These are phyloP conservation scores for Talaromyces ruber DNA, from an alignment of 495 filamentous ascomycete species.

Conservation along the genomic window DNA sequence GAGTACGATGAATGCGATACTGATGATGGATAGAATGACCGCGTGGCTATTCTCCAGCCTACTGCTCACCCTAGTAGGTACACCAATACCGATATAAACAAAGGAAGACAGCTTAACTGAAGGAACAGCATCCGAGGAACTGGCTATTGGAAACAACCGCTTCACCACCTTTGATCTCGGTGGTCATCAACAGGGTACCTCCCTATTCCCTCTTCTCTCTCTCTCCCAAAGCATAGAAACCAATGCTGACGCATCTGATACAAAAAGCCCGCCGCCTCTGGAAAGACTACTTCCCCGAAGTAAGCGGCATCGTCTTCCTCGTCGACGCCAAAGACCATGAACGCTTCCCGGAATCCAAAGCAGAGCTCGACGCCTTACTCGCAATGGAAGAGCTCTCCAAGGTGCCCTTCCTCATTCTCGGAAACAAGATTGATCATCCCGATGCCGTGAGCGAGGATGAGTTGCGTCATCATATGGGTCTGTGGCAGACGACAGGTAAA, in stretches of 20 bases:
- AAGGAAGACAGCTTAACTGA: background rate
- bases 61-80: constrained; percentile 80
- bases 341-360: constrained; percentile 88
- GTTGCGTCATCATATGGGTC: constrained; percentile 75
- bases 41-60: constrained; percentile 86
- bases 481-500: constrained; percentile 97
- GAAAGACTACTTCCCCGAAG: constrained; percentile 99
- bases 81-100: background rate
- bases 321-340: constrained; percentile 96
- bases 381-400: constrained; percentile 88
- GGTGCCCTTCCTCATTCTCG: constrained; percentile 90
- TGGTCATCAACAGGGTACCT: constrained; percentile 87
- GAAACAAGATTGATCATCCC: constrained; percentile 99
- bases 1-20: background rate
- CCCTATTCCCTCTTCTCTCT: too few species aligned
- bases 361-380: constrained; percentile 87
- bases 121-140: constrained; percentile 76
- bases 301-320: constrained; percentile 94
- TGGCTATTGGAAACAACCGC: constrained; percentile 89
- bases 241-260: background rate
- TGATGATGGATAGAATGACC: constrained; percentile 61
- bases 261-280: constrained; percentile 80
- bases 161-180: constrained; percentile 98
- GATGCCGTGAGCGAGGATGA: constrained; percentile 93
- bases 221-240: background rate